Conservation (phyloP, 768 basidiomycete genomes). For the Mycena metata region DNA sequence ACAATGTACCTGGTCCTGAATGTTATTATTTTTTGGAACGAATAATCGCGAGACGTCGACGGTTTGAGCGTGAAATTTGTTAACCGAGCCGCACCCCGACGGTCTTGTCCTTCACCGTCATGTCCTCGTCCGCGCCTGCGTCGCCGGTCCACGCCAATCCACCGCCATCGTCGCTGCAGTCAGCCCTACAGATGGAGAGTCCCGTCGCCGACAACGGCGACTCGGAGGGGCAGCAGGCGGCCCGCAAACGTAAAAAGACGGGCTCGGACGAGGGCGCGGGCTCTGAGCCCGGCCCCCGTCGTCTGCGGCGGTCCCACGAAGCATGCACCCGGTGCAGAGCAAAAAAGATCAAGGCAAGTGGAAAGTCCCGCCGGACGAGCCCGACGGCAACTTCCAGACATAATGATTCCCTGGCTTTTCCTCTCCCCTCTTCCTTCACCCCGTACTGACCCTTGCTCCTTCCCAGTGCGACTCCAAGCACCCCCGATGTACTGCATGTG, state of each 20-base stretch:
- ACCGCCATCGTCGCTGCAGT: constrained; percentile 67
- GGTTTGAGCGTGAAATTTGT: too few relatives aligned
- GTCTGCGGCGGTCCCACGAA: constrained; percentile 90
- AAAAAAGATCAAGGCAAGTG: constrained; percentile 95
- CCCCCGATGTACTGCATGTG: constrained; percentile 88
- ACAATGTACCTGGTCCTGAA: too few relatives aligned
- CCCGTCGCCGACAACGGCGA: constrained; percentile 46
- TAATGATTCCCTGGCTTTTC: constrained; percentile 46
- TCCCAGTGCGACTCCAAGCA: constrained; percentile 91
- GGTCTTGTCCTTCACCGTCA: neutral
- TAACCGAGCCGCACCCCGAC: neutral
- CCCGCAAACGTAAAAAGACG: constrained; percentile 71
- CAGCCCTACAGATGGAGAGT: constrained; percentile 70
- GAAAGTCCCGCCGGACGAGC: constrained; percentile 76
- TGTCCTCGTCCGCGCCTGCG: constrained; percentile 43
- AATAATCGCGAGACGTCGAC: too few relatives aligned
- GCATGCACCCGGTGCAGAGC: constrained; percentile 94
- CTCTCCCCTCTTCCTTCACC: constrained; percentile 47
- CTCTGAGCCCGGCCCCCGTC: constrained; percentile 71
- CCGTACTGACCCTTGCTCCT: constrained; percentile 38
- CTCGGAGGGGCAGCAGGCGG: constrained; percentile 49
- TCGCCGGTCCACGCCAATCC: constrained; percentile 52
- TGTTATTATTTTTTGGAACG: too few relatives aligned
- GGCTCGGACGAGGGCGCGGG: constrained; percentile 67
- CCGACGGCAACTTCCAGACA: constrained; percentile 88